These are phyloP conservation scores for Tylopilus sp. DNA, from an alignment of 1,284 basidiomycete species.

Conservation along the genomic window DNA sequence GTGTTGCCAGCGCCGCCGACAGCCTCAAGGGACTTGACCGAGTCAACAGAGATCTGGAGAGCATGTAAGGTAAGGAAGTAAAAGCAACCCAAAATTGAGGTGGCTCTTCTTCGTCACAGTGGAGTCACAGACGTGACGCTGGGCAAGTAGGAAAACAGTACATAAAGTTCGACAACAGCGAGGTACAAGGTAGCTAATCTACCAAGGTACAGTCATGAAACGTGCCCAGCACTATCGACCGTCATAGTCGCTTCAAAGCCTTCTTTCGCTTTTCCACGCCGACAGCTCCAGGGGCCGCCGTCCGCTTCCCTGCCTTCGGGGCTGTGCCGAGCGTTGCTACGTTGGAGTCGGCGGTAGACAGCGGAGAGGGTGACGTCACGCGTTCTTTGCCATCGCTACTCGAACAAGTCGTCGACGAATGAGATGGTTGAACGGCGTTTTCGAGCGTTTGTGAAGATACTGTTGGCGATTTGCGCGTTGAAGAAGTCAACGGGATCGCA, in stretches of 20 bases:
- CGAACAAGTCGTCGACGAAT: conserved; percentile 36
- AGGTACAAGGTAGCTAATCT: conserved; percentile 1
- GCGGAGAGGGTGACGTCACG: conserved; percentile 56
- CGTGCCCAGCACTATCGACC: conserved; percentile 4
- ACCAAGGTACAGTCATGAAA: conserved; percentile 5
- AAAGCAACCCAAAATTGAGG: conserved; percentile 22
- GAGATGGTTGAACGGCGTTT: conserved; percentile 36
- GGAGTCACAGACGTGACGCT: conserved; percentile 20
- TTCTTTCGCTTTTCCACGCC: conserved; percentile 78
- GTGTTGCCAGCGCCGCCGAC: conserved; percentile 7
- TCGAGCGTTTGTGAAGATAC: conserved; percentile 35
- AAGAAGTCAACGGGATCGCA: conserved; percentile 28
- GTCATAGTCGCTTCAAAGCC: conserved; percentile 69
- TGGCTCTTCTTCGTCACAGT: conserved; percentile 20
- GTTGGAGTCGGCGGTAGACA: conserved; percentile 65
- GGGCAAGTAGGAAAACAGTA: not conserved
- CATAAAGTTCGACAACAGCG: conserved; percentile 4
- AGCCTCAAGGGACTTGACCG: conserved; percentile 14
- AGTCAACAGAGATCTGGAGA: conserved; percentile 21
- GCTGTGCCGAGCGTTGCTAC: conserved; percentile 38
- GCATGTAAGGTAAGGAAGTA: conserved; percentile 15
- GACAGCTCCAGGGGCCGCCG: conserved; percentile 48
- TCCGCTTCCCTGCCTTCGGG: conserved; percentile 62
- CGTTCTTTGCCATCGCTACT: conserved; percentile 52
- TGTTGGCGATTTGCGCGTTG: conserved; percentile 37